Conservation (phyloP, 768 basidiomycete species). For the Termitomyces bulborhizus region DNA sequence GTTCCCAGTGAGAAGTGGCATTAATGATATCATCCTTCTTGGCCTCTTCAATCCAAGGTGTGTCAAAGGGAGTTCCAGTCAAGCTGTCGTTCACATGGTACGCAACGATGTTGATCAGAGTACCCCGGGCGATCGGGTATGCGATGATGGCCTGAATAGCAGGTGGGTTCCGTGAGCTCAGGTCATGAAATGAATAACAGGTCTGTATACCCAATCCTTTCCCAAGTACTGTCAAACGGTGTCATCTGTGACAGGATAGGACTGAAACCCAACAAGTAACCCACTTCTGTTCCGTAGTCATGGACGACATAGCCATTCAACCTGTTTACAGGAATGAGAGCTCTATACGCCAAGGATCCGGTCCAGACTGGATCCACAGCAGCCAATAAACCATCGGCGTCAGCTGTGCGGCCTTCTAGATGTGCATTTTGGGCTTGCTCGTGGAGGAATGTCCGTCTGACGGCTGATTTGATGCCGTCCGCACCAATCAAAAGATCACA, state of each 20-base stretch:
- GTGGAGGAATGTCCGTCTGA: slow-evolving; percentile 20
- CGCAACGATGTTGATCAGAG: slow-evolving; percentile 28
- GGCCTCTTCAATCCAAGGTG: slow-evolving; percentile 22
- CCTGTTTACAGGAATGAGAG: slow-evolving; percentile 19
- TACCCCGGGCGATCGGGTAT: slow-evolving; percentile 32
- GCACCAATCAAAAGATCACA: slow-evolving; percentile 45
- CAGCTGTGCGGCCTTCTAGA: slow-evolving; percentile 2
- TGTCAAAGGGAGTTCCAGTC: slow-evolving; percentile 23
- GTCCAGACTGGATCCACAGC: slow-evolving; percentile 31
- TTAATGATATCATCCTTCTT: slow-evolving; percentile 26
- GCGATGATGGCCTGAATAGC: slow-evolving; percentile 29
- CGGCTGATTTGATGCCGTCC: slow-evolving; percentile 31
- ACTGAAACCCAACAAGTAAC: not conserved
- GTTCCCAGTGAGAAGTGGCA: slow-evolving; percentile 25
- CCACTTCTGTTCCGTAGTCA: slow-evolving; percentile 16
- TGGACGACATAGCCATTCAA: slow-evolving; percentile 14
- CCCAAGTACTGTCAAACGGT: slow-evolving; percentile 20
- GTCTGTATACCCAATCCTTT: slow-evolving; percentile 21
- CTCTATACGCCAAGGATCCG: slow-evolving; percentile 33
- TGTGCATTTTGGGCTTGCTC: slow-evolving; percentile 10
- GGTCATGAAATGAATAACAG: not conserved
- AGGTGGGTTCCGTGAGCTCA: not conserved
- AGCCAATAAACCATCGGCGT: slow-evolving; percentile 6
- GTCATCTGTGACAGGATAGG: not conserved
- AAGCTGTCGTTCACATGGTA: slow-evolving; percentile 21